Evolutionary conservation across 768 basidiomycete genomes (phyloP).

Genomic region (Tricholoma matsutake): DNA sequence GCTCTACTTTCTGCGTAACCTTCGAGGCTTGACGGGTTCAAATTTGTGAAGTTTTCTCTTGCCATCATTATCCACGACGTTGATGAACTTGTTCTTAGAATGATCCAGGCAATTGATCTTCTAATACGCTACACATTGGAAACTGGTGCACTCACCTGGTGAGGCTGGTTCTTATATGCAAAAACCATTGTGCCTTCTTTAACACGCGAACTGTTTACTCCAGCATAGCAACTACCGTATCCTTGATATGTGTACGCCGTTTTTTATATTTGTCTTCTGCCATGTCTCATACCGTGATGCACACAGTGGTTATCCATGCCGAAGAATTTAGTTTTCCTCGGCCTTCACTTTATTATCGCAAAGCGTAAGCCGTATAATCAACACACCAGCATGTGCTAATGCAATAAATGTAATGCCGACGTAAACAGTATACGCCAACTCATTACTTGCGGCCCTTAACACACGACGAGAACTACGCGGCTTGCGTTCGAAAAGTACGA

Average conservation of each 20-base stretch:
- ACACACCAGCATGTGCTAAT: too few species aligned
- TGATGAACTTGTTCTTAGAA: conserved; percentile 18
- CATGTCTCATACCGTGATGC: background rate
- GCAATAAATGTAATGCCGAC: background rate
- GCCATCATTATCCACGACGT: background rate
- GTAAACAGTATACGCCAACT: conserved; percentile 34
- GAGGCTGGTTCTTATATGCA: conserved; percentile 1
- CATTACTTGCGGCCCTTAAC: conserved; percentile 31
- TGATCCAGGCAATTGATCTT: conserved; percentile 36
- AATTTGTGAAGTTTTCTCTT: conserved; percentile 19
- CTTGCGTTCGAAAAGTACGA: conserved; percentile 9
- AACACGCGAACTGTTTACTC: background rate
- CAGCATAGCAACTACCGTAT: conserved; percentile 39
- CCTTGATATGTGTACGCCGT: conserved; percentile 39
- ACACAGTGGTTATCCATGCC: conserved; percentile 43
- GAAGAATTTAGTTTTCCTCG: conserved; percentile 40
- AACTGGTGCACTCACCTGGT: conserved; percentile 41
- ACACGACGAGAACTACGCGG: conserved; percentile 27
- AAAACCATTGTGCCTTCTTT: background rate
- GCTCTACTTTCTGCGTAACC: conserved; percentile 32
- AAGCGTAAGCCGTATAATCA: conserved; percentile 33
- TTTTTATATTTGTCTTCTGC: background rate
- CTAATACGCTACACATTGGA: conserved; percentile 42
- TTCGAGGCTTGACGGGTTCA: conserved; percentile 27
- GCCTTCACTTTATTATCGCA: conserved; percentile 46